Conservation (phyloP, 345 rosid genomes). For the Cardamine occulta region DNA sequence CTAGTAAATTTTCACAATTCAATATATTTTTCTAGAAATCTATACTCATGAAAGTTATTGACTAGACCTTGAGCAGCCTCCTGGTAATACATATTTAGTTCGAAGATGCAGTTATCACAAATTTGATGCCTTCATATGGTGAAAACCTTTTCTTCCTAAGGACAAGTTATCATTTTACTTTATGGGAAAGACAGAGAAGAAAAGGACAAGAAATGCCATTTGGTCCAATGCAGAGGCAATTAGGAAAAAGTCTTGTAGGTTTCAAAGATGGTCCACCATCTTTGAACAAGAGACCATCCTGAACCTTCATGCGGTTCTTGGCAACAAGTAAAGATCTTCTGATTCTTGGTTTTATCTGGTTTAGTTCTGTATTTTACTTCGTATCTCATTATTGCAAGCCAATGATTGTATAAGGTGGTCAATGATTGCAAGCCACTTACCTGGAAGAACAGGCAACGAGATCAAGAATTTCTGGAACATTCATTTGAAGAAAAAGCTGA, state of each 20-base stretch:
- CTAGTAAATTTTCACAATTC: background rate
- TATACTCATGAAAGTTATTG: background rate
- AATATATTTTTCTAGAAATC: background rate
- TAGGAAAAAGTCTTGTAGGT: constrained; percentile 40
- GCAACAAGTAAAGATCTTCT: constrained; percentile 58
- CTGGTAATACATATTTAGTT: background rate
- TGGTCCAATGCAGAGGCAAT: constrained; percentile 42
- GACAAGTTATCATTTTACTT: too few species aligned
- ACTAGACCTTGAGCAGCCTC: background rate
- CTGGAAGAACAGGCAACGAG: constrained; percentile 81
- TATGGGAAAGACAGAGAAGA: constrained; percentile 37
- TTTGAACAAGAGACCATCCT: constrained; percentile 74
- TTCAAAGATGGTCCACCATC: constrained; percentile 47
- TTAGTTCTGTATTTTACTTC: background rate
- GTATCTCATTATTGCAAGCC: background rate
- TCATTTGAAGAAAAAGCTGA: constrained; percentile 77
- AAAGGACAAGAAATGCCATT: constrained; percentile 31
- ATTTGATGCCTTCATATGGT: too few species aligned
- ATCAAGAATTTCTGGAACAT: constrained; percentile 88
- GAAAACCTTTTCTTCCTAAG: too few species aligned
- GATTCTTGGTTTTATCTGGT: constrained; percentile 1
- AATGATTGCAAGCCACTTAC: constrained; percentile 71
- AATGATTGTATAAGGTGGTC: constrained; percentile 63
- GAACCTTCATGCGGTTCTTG: constrained; percentile 72
- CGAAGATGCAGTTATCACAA: background rate